Base-by-base conservation (phyloP, 345 rosid species). In the Passiflora organensis region DNA sequence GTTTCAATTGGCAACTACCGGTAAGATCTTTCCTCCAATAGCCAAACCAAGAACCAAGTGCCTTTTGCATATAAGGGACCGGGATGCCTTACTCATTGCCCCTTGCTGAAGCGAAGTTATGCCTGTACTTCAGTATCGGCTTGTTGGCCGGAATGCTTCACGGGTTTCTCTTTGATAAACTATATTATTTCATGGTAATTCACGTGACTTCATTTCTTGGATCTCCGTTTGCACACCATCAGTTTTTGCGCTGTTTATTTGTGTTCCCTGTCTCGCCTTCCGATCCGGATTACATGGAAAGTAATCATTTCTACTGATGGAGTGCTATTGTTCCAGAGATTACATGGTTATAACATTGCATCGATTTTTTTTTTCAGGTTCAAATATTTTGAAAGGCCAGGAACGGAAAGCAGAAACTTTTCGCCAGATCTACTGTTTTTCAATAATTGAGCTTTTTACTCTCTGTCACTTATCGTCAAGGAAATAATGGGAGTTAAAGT, bases 401-500 rank as follows among this genome's bases (percentile, higher is more conserved):
- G n/a, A n/a, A 24, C n/a, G 1, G 11, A 12, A n/a, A 34, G 11
- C 54, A 16, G 25, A 15, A 15, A 50, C n/a, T n/a, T n/a, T n/a
- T n/a, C n/a, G n/a, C n/a, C n/a, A n/a, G n/a, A n/a, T 49, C 4
- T 37, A 28, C 2, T 13, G n/a, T n/a, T n/a, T n/a, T n/a, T n/a
- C n/a, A n/a, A n/a, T n/a, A n/a, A n/a, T n/a, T n/a, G n/a, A n/a
- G n/a, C n/a, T n/a, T n/a, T n/a, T n/a, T n/a, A n/a, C n/a, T n/a
- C n/a, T n/a, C n/a, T n/a, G n/a, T n/a, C n/a, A n/a, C n/a, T n/a
- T n/a, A n/a, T n/a, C n/a, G n/a, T n/a, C n/a, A n/a, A n/a, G n/a
- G 18, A 49, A 17, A 69, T 63, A 36, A 90, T 90, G 98, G 87
- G 69, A 19, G 77, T 80, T 76, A 82, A 80, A 78, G 86, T 73